These are phyloP conservation scores for Fistulifera solaris DNA, from an alignment of 108 stramenopile species.

Conservation along the genomic window DNA sequence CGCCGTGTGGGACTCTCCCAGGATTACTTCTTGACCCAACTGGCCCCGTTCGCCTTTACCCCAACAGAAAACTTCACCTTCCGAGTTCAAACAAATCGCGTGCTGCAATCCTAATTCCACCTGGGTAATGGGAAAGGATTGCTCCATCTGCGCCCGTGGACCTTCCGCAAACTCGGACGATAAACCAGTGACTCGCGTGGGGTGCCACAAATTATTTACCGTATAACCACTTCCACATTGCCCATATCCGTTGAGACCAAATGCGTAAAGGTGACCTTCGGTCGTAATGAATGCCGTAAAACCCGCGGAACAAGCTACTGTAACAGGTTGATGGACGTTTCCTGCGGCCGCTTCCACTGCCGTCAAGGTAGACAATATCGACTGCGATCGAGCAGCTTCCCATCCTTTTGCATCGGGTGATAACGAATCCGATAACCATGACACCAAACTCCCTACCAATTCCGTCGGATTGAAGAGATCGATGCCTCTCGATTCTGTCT, in stretches of 20 bases:
- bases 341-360: slow-evolving; percentile 13
- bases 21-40: slow-evolving; percentile 42
- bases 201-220: slow-evolving; percentile 65
- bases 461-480: slow-evolving; percentile 4
- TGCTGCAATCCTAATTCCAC: slow-evolving; percentile 85
- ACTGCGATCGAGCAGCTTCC: slow-evolving; percentile 18
- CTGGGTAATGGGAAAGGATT: slow-evolving; percentile 37
- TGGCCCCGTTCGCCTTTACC: slow-evolving; percentile 85
- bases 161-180: slow-evolving; percentile 3
- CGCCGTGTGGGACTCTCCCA: slow-evolving; percentile 22
- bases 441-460: slow-evolving; percentile 8
- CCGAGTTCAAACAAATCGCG: slow-evolving; percentile 61
- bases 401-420: slow-evolving; percentile 1
- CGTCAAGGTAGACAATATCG: slow-evolving; percentile 23
- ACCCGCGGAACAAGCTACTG: slow-evolving; percentile 40
- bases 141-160: neutral
- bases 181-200: slow-evolving; percentile 31
- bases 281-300: slow-evolving; percentile 58
- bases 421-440: neutral
- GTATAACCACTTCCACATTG: slow-evolving; percentile 66
- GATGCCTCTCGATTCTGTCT: slow-evolving; percentile 4
- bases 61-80: slow-evolving; percentile 74
- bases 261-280: slow-evolving; percentile 45
- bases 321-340: neutral
- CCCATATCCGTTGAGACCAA: slow-evolving; percentile 72